Evolutionary conservation across 116 monocot species (phyloP).

Genomic region (Papilionanthe hybrid): DNA sequence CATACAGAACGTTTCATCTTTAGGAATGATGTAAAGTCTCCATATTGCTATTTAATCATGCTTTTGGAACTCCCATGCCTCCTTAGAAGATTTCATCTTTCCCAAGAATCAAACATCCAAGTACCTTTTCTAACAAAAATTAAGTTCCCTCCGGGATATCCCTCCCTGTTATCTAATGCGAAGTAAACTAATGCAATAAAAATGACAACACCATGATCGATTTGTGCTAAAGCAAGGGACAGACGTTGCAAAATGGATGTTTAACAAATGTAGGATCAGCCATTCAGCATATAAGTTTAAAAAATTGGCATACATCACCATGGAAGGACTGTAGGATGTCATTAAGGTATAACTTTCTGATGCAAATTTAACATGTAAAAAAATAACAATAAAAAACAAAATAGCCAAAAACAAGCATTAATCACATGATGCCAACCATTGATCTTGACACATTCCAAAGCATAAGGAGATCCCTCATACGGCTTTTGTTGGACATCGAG

Average conservation of each 20-base stretch:
- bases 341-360: no score
- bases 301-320: neutral
- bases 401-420: no score
- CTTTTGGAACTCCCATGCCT: neutral
- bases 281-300: neutral
- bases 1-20: neutral
- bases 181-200: neutral
- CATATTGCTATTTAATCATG: neutral
- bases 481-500: no score
- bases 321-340: no score
- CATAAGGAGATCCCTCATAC: no score
- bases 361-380: no score
- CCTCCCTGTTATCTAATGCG: neutral
- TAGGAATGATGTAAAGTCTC: neutral
- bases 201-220: neutral
- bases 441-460: no score
- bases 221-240: neutral
- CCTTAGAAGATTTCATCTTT: neutral
- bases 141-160: neutral
- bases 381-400: no score
- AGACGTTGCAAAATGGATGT: neutral
- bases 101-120: neutral
- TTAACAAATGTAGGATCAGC: slow-evolving; percentile 1
- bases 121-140: neutral
- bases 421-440: no score